Base-by-base conservation (phyloP, 2,329 filamentous ascomycete species). In the Amauroascus niger region DNA sequence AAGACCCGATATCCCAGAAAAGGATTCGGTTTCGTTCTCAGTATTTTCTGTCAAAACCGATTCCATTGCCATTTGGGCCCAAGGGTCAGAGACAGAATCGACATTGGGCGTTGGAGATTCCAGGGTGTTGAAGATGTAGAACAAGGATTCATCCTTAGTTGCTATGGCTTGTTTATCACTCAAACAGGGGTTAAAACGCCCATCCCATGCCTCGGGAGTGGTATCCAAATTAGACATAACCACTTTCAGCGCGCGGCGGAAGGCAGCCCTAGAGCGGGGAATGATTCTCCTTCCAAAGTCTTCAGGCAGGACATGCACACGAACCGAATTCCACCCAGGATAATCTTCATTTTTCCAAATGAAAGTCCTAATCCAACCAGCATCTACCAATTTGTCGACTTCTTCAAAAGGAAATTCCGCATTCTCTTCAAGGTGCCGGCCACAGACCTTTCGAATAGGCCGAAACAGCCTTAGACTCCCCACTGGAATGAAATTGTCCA, bases 111-210 rank as follows among this genome's bases (percentile, higher is more conserved):
- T 57, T 3, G 74, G 74, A 22, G 73, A 67, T 33, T 69, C 57
- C 14, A 76, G 57, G 2, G 74, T 76, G 57, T 76, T 76, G 64
- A 75, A 76, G 28, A 75, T 74, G 56, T 76, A 76, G 63, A 74
- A 76, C 1, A 76, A 55, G 0, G 73, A 75, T 45, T 76, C 72
- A 26, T 74, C 67, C 30, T 70, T 66, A 2, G 54, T 58, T 1
- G 37, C 40, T 49, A 32, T 41, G 22, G 60, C 55, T 9, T 53
- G 40, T 7, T 8, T 22, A 14, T 33, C 4, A n/a, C 47, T 16
- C 55, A 30, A 5, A 57, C 50, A 37, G 16, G 39, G 53, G 22
- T 63, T 57, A 28, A 60, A 59, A 3, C 57, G 49, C 11, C 69
- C 70, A 16, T 64, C 50, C 73, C 74, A 76, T 20, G 69, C 66